Percentiles rank a stretch among this genome's conserved stretches.
Evolutionary conservation across 2,329 filamentous ascomycete genomes (phyloP).

Genomic region (Aureobasidium uvarum): DNA sequence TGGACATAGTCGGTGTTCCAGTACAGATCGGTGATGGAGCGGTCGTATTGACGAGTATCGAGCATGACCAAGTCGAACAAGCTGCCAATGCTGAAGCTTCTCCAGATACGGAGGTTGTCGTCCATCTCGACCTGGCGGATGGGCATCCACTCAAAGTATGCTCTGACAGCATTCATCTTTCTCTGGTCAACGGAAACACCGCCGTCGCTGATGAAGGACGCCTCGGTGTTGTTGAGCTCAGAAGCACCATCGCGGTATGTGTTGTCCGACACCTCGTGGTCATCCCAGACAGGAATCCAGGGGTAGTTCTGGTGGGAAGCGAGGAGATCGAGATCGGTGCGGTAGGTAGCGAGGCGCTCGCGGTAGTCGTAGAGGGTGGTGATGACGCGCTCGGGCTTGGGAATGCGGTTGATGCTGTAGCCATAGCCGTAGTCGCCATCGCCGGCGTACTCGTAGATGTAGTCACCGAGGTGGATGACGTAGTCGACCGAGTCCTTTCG

Average conservation of each 20-base stretch:
- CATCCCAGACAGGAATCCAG: slow-evolving; percentile 66
- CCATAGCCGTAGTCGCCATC: slow-evolving; percentile 50
- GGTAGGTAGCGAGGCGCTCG: slow-evolving; percentile 57
- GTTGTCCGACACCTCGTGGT: slow-evolving; percentile 65
- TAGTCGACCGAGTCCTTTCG: slow-evolving; percentile 50
- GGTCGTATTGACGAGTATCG: slow-evolving; percentile 67
- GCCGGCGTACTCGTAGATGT: slow-evolving; percentile 61
- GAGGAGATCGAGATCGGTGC: slow-evolving; percentile 61
- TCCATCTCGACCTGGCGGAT: slow-evolving; percentile 65
- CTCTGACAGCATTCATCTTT: slow-evolving; percentile 70
- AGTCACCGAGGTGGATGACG: slow-evolving; percentile 52
- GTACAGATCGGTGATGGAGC: slow-evolving; percentile 59
- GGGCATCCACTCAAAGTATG: slow-evolving; percentile 66
- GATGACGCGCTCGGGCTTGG: slow-evolving; percentile 54
- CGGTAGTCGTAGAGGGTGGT: slow-evolving; percentile 60
- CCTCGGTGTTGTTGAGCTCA: slow-evolving; percentile 64
- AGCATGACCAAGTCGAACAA: slow-evolving; percentile 67
- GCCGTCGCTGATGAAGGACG: slow-evolving; percentile 59
- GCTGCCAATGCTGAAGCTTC: slow-evolving; percentile 62
- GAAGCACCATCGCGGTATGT: slow-evolving; percentile 62
- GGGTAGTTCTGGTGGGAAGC: slow-evolving; percentile 57
- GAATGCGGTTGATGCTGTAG: slow-evolving; percentile 49
- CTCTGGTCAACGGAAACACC: slow-evolving; percentile 66
- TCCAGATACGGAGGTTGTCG: slow-evolving; percentile 67
- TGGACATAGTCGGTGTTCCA: slow-evolving; percentile 62